Percentiles rank a stretch among this genome's conserved stretches.
Evolutionary conservation across 1,284 basidiomycete species (phyloP).

Genomic region (Quambalaria eucalypti): DNA sequence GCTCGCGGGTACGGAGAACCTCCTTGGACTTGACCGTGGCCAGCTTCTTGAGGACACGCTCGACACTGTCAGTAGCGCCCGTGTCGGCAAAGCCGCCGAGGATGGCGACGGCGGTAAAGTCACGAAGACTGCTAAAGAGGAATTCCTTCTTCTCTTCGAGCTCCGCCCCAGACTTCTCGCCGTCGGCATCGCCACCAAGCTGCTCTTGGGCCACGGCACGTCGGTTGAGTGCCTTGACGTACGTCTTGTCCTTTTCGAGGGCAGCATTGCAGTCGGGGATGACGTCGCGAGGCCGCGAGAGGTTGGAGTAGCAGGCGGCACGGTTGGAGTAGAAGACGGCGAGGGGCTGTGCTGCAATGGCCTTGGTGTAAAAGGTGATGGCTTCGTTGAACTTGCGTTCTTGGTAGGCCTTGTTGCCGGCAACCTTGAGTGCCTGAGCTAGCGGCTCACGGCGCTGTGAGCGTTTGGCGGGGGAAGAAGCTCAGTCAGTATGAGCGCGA

Average conservation of each 20-base stretch:
- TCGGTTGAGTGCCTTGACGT: constrained; percentile 92
- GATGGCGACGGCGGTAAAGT: constrained; percentile 92
- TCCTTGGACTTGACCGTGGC: constrained; percentile 64
- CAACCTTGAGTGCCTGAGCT: constrained; percentile 72
- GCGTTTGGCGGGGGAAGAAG: no score
- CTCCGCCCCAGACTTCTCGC: constrained; percentile 54
- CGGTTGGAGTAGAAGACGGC: constrained; percentile 96
- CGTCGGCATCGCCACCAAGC: constrained; percentile 63
- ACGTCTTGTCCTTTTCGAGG: constrained; percentile 70
- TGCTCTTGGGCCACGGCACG: constrained; percentile 77
- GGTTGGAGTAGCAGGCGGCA: constrained; percentile 87
- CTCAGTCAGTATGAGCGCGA: neutral
- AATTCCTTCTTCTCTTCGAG: constrained; percentile 29
- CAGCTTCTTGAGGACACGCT: constrained; percentile 81
- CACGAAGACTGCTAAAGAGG: constrained; percentile 47
- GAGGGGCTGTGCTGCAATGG: constrained; percentile 71
- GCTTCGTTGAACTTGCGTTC: constrained; percentile 68
- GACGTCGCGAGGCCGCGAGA: constrained; percentile 70
- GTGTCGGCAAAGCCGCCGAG: constrained; percentile 85
- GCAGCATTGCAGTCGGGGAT: constrained; percentile 86
- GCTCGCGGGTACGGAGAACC: constrained; percentile 67
- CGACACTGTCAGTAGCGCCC: constrained; percentile 68
- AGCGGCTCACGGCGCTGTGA: constrained; percentile 63
- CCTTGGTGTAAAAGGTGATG: constrained; percentile 73
- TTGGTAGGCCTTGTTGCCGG: constrained; percentile 82